Percentiles rank a stretch among this genome's conserved stretches.
Evolutionary conservation across 495 filamentous ascomycete species (phyloP).

Genomic region (Daldinia decipiens): DNA sequence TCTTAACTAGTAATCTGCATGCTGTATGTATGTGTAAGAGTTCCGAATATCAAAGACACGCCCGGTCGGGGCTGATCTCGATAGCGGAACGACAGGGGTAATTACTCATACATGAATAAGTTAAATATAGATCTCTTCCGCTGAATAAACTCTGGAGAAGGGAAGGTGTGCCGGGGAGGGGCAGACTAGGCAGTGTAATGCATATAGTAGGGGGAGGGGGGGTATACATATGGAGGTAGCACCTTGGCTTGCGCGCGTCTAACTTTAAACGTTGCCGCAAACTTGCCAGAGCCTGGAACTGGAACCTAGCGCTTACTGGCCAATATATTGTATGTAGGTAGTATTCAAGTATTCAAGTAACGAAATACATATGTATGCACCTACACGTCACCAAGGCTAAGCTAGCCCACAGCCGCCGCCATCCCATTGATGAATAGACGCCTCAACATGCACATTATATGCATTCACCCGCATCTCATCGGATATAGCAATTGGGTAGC

Average conservation of each 20-base stretch:
- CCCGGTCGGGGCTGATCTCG: conserved; percentile 24
- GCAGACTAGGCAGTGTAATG: conserved; percentile 10
- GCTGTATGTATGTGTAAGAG: conserved; percentile 4
- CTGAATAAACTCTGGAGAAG: conserved; percentile 14
- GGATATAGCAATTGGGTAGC: background rate
- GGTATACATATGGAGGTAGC: background rate
- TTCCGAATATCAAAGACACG: conserved; percentile 26
- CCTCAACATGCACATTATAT: background rate
- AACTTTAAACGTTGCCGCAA: background rate
- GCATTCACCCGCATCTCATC: background rate
- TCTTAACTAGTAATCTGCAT: conserved; percentile 6
- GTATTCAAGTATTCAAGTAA: background rate
- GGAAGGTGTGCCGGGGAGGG: conserved; percentile 9
- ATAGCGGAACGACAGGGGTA: conserved; percentile 23
- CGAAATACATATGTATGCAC: no score
- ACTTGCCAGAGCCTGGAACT: background rate
- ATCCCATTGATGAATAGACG: conserved; percentile 19
- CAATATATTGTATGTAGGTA: background rate
- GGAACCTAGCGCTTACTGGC: background rate
- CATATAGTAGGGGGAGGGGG: conserved; percentile 9
- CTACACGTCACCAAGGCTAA: background rate
- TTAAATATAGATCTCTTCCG: conserved; percentile 38
- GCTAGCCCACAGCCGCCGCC: conserved; percentile 8
- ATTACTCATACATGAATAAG: background rate
- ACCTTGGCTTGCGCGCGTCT: conserved; percentile 5